Conservation (phyloP, 352 stramenopile species). For the Phytophthora podocarpi region DNA sequence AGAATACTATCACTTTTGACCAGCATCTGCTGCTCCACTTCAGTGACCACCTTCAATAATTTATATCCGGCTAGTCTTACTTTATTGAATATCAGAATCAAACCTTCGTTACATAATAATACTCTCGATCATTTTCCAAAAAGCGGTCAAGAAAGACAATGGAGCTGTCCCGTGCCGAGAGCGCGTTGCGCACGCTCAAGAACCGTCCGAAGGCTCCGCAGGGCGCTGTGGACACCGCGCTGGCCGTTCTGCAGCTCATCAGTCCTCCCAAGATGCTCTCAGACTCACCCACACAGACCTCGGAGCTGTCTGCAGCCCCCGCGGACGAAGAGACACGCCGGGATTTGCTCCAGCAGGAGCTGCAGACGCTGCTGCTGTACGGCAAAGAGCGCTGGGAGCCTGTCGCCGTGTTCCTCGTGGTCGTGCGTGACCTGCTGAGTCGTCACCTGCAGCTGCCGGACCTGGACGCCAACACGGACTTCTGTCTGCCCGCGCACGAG, state of each 20-base stretch:
- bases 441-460: slow-evolving; percentile 35
- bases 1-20: too few species aligned
- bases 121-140: slow-evolving; percentile 3
- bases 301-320: neutral
- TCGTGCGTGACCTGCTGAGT: slow-evolving; percentile 58
- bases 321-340: slow-evolving; percentile 24
- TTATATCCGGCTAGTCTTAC: too few species aligned
- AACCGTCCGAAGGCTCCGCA: slow-evolving; percentile 64
- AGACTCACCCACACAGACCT: slow-evolving; percentile 9
- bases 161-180: slow-evolving; percentile 73
- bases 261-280: neutral
- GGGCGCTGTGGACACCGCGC: slow-evolving; percentile 43
- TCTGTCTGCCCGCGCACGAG: slow-evolving; percentile 21
- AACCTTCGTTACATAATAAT: too few species aligned
- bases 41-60: too few species aligned
- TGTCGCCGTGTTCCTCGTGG: slow-evolving; percentile 65
- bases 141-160: slow-evolving; percentile 38
- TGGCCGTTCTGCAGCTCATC: slow-evolving; percentile 46
- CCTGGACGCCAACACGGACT: slow-evolving; percentile 40
- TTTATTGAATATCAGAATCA: too few species aligned
- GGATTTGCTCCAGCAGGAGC: slow-evolving; percentile 51
- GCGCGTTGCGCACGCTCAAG: slow-evolving; percentile 75
- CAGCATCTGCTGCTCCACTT: too few species aligned
- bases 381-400: slow-evolving; percentile 76
- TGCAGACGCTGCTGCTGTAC: slow-evolving; percentile 58